Base-by-base conservation (phyloP, 805 yeast species). In the Candida ortonii region DNA sequence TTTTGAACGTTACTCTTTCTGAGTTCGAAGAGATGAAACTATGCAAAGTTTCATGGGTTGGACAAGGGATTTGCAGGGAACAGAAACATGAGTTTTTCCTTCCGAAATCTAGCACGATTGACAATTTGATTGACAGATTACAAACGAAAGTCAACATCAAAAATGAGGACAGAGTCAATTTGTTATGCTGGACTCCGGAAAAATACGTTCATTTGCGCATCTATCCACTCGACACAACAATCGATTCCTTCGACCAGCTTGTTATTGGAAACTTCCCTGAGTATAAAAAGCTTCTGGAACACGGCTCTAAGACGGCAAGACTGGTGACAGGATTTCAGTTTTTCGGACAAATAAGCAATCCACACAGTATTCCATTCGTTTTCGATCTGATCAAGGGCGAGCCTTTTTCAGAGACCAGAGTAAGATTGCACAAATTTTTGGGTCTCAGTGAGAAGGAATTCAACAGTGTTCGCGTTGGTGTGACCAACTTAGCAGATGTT, bases 361-460 rank as follows among this genome's bases (percentile, higher is more conserved):
- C 69, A 25, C 97, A 89, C 57, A 89, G 96, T n/a, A 68, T 82
- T 30, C 95, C 97, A 4, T 89, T 89, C 54, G 63, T 84, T 7
- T 85, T 89, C 54, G 73, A 76, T n/a, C 59, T 84, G 6, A 68
- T 75, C 30, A 80, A 84, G 7, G 76, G 69, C 10, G 98, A 93
- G 56, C 60, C 63, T 28, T 74, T 84, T 28, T 53, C 58, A 3
- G 78, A 73, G 9, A 81, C 94, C 2, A 78, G 71, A 48, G 68
- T 62, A 12, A 73, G 97, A 42, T 64, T 93, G 42, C 81, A 81
- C 52, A 68, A 67, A 42, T 71, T 72, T 33, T 62, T 89, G 42
- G 95, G 96, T 1, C 61, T 85, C 36, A 87, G 89, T 7, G 81
- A 77, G 34, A 82, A 77, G 47, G 90, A 87, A 41, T 86, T 89